A percentile compares a stretch with the other conserved stretches of the same genome.
phyloP scores from a whole-genome alignment of 176 grass and related monocot species.

The Juncus effusus region DNA sequence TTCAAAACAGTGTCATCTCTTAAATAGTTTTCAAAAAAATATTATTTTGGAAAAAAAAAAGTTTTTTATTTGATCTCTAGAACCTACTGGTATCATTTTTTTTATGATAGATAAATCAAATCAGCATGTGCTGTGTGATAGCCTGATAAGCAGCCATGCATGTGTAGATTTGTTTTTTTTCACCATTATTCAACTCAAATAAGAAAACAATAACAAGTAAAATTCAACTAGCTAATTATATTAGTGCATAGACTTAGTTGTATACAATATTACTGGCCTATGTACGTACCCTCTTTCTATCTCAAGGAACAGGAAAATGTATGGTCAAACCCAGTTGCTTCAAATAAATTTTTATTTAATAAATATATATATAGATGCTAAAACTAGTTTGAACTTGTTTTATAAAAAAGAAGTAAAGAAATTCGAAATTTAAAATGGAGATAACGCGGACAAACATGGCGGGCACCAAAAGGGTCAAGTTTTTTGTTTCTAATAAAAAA shows the following conservation, averaged over 20 bases:
- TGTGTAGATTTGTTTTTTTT: constrained; percentile 10
- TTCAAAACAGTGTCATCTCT: too few species aligned
- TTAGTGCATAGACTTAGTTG: not conserved
- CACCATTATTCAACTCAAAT: constrained; percentile 27
- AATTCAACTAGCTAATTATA: not conserved
- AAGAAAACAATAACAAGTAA: not conserved
- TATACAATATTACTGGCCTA: not conserved
- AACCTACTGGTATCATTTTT: not conserved
- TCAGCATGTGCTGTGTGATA: constrained; percentile 18
- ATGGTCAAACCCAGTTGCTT: constrained; percentile 8
- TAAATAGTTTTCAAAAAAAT: too few species aligned
- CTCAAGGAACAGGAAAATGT: not conserved
- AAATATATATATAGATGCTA: constrained; percentile 5
- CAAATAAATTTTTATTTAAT: not conserved
- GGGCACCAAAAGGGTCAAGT: not conserved
- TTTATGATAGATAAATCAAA: constrained; percentile 9
- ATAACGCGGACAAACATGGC: constrained; percentile 22
- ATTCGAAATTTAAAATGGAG: not conserved
- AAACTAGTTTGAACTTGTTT: constrained; percentile 3
- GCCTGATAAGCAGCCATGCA: constrained; percentile 17
- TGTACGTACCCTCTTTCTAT: not conserved
- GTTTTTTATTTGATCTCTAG: too few species aligned
- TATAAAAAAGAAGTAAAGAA: not conserved
- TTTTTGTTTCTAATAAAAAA: too few species aligned
- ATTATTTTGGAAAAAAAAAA: too few species aligned